phyloP scores from a whole-genome alignment of 768 basidiomycete genomes.

The Amanita inopinata region DNA sequence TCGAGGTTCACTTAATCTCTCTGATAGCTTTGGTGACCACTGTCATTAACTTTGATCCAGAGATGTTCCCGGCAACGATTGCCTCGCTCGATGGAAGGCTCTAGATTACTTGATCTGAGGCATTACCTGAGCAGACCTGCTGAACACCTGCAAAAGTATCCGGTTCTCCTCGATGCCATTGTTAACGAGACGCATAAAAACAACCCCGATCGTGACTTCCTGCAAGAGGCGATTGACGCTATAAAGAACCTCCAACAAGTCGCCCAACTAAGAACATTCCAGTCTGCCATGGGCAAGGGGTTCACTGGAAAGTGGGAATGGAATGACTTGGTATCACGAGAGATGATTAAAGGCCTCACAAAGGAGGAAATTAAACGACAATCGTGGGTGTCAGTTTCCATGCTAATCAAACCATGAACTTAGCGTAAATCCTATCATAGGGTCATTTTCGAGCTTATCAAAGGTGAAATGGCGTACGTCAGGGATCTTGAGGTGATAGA shows the following conservation, averaged over 20 bases:
- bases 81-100: slow-evolving; percentile 26
- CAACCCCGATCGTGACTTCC: slow-evolving; percentile 76
- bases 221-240: slow-evolving; percentile 74
- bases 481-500: slow-evolving; percentile 85
- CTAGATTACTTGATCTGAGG: slow-evolving; percentile 52
- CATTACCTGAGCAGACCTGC: slow-evolving; percentile 72
- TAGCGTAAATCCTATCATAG: slow-evolving; percentile 27
- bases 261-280: slow-evolving; percentile 83
- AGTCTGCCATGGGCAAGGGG: slow-evolving; percentile 80
- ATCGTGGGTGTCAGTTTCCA: slow-evolving; percentile 40
- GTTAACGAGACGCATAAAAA: slow-evolving; percentile 71
- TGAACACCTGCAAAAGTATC: slow-evolving; percentile 79
- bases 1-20: slow-evolving; percentile 52
- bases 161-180: slow-evolving; percentile 78
- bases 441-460: slow-evolving; percentile 90
- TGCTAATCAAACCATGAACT: background rate
- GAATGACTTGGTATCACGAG: slow-evolving; percentile 76
- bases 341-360: slow-evolving; percentile 46
- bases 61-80: slow-evolving; percentile 31
- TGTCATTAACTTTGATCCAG: slow-evolving; percentile 18
- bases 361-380: slow-evolving; percentile 80
- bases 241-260: slow-evolving; percentile 76
- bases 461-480: slow-evolving; percentile 93
- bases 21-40: background rate
- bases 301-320: slow-evolving; percentile 78